Evolutionary conservation across 768 basidiomycete genomes (phyloP).

Genomic region (Pilatotrama ljubarskyi): DNA sequence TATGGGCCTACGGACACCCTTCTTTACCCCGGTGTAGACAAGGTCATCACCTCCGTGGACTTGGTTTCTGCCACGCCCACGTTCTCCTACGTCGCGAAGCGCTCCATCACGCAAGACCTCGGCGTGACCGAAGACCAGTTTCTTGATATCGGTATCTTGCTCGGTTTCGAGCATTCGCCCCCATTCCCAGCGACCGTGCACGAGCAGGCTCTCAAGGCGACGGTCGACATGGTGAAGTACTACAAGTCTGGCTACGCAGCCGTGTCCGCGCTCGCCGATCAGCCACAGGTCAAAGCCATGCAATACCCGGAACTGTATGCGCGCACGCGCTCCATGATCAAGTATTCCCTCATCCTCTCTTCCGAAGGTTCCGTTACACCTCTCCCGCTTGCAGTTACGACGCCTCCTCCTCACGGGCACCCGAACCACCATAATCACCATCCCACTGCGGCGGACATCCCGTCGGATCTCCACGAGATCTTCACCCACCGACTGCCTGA

Average conservation of each 20-base stretch:
- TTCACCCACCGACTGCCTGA: conserved; percentile 95
- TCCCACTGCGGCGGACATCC: conserved; percentile 85
- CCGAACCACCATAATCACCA: conserved; percentile 61
- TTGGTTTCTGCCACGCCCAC: conserved; percentile 63
- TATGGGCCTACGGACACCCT: conserved; percentile 90
- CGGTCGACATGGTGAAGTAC: conserved; percentile 90
- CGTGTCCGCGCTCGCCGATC: conserved; percentile 73
- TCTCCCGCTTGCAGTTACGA: conserved; percentile 67
- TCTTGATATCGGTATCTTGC: conserved; percentile 88
- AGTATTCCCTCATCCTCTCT: conserved; percentile 85
- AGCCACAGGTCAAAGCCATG: conserved; percentile 77
- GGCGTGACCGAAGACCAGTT: conserved; percentile 85
- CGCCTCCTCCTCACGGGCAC: conserved; percentile 44
- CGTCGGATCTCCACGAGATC: conserved; percentile 88
- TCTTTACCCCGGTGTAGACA: conserved; percentile 85
- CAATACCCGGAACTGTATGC: conserved; percentile 87
- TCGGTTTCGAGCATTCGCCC: conserved; percentile 82
- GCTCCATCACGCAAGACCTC: conserved; percentile 63
- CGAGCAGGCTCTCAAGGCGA: conserved; percentile 79
- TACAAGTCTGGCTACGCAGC: conserved; percentile 88
- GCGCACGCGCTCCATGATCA: conserved; percentile 88
- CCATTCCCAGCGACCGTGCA: conserved; percentile 83
- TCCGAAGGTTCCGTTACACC: conserved; percentile 84
- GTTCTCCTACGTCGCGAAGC: conserved; percentile 86
- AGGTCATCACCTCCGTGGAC: conserved; percentile 87